Conservation (phyloP, 75 land plant species). For the Picea glauca region DNA sequence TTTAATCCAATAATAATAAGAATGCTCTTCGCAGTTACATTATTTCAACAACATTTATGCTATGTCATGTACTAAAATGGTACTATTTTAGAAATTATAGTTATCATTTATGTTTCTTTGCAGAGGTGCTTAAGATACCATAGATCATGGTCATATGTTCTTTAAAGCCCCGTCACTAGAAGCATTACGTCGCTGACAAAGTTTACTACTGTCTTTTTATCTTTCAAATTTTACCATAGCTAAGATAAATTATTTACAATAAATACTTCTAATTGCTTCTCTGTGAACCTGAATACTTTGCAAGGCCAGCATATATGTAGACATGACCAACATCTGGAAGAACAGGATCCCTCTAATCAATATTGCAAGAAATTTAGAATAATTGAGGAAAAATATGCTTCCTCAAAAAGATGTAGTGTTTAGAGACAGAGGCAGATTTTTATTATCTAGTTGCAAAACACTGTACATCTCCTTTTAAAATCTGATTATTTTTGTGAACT, state of each 20-base stretch:
- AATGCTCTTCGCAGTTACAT: too few relatives aligned
- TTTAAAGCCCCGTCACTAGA: background rate
- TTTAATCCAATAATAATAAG: too few relatives aligned
- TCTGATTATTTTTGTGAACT: too few relatives aligned
- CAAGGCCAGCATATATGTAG: background rate
- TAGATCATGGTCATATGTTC: background rate
- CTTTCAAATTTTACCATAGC: background rate
- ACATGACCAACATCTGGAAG: background rate
- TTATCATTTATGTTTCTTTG: background rate
- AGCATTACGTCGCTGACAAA: too few relatives aligned
- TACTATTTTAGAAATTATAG: background rate
- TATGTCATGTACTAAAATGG: background rate
- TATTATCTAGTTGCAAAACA: too few relatives aligned
- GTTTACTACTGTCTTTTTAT: background rate
- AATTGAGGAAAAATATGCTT: too few relatives aligned
- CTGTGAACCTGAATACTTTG: background rate
- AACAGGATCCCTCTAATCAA: too few relatives aligned
- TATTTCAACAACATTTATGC: background rate
- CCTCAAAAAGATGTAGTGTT: too few relatives aligned
- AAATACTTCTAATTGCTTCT: background rate
- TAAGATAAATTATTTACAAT: background rate
- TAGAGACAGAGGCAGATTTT: too few relatives aligned
- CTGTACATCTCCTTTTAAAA: too few relatives aligned
- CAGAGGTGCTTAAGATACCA: background rate
- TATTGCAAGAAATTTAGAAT: too few relatives aligned